Conservation (phyloP, 768 basidiomycete genomes). For the Kwoniella sp. region DNA sequence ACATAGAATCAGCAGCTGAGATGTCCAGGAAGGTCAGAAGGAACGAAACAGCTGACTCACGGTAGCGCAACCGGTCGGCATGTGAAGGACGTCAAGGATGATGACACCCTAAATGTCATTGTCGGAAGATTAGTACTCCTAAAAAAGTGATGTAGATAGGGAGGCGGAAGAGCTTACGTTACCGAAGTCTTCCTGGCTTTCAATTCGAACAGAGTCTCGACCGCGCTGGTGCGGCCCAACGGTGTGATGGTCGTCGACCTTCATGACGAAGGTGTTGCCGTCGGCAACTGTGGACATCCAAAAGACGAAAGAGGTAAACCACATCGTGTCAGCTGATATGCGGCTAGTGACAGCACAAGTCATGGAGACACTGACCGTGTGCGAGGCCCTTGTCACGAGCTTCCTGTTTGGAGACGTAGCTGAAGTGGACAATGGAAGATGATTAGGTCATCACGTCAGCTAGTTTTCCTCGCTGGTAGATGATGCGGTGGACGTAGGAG, state of each 20-base stretch:
- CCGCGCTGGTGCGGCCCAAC: constrained; percentile 10
- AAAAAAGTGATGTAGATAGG: background rate
- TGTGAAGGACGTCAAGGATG: constrained; percentile 20
- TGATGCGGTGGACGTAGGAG: too few relatives aligned
- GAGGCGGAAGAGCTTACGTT: constrained; percentile 6
- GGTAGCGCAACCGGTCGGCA: constrained; percentile 21
- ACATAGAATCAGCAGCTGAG: background rate
- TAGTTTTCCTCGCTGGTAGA: background rate
- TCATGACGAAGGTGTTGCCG: constrained; percentile 20
- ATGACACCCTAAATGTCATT: constrained; percentile 11
- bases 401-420: constrained; percentile 12
- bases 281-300: constrained; percentile 5
- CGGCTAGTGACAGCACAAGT: background rate
- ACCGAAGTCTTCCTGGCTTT: constrained; percentile 17
- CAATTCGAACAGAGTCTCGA: constrained; percentile 25
- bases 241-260: constrained; percentile 6
- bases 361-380: constrained; percentile 5
- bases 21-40: background rate
- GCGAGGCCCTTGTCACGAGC: constrained; percentile 13
- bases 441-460: background rate
- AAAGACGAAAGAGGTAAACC: background rate
- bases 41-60: background rate
- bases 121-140: background rate
- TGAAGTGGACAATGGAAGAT: too few relatives aligned
- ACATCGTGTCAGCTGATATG: background rate